These are phyloP conservation scores for Pichia sp. DNA, from an alignment of 1,139 yeast genomes.

Conservation along the genomic window DNA sequence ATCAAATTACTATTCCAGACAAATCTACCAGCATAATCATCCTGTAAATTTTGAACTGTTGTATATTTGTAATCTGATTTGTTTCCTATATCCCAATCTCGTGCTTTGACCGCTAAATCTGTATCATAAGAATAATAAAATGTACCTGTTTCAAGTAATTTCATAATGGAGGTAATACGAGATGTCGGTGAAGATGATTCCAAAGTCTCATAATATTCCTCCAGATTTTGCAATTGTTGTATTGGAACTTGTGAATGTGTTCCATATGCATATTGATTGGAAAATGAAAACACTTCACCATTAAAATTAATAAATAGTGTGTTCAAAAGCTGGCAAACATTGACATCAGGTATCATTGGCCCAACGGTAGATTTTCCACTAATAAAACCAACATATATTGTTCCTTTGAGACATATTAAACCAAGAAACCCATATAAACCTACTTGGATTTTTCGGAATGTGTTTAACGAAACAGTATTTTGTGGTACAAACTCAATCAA, in stretches of 20 bases:
- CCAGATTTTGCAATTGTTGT: conserved; percentile 8
- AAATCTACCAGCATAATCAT: conserved; percentile 48
- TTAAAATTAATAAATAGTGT: conserved; percentile 62
- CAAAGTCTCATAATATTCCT: conserved; percentile 6
- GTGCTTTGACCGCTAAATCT: conserved; percentile 57
- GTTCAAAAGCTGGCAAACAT: conserved; percentile 45
- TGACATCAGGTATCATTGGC: conserved; percentile 50
- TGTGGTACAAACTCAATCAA: conserved; percentile 47
- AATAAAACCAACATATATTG: conserved; percentile 52
- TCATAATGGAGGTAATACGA: conserved; percentile 48
- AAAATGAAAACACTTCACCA: conserved; percentile 34
- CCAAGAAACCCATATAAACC: conserved; percentile 57
- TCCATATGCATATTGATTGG: neutral
- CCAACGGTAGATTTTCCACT: conserved; percentile 54
- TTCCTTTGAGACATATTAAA: conserved; percentile 47
- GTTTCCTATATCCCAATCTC: conserved; percentile 40
- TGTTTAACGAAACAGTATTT: conserved; percentile 37
- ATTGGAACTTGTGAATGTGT: neutral
- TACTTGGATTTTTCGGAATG: conserved; percentile 22
- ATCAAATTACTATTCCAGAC: conserved; percentile 64
- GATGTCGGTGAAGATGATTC: conserved; percentile 13
- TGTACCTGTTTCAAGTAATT: conserved; percentile 53
- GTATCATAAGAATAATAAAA: conserved; percentile 62
- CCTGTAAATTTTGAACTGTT: conserved; percentile 20
- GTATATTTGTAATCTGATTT: conserved; percentile 8